Evolutionary conservation across 805 yeast genomes (phyloP), one percentile per base, ranked within the genome.

Genomic region (Candida quercuum): DNA sequence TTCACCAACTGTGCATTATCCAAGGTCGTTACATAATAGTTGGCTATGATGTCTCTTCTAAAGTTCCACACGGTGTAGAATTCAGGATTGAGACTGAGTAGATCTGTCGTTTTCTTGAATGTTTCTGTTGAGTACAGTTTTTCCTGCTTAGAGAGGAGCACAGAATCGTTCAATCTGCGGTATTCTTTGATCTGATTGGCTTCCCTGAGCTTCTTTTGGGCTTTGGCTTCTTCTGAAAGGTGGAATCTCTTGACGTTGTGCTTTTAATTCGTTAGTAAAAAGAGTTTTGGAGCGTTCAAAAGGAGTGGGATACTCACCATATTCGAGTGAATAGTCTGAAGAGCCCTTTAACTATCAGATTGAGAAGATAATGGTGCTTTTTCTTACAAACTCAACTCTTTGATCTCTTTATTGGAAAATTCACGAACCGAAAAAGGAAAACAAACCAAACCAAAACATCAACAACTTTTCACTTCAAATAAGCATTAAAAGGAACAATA

Each of bases 61-160:
- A 71, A 84, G 55, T 93, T 93, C 98, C 98, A 93, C 1, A 77
- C 68, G 0, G 96, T 79, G 58, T 89, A 89, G 45, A 82, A 74
- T 54, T 93, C 98, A 0, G 97, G 96, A 51, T 89, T 88, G 35
- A 74, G 52, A 8, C 67, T 60, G 16, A 93, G 64, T 12, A 89
- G 48, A 15, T 64, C 61, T 0, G 83, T 70, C 0, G 94, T 82
- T 17, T 66, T 54, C 1, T 67, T 64, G 19, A 87, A 66, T 0
- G 75, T 56, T 3, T 62, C 66, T 1, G 52, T 49, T 16, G 56
- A 58, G 38, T 63, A 69, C 2, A 52, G 40, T 3, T 56, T 46
- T 2, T 41, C 26, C 16, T 48, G 49, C 49, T 72, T 53, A 39
- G 48, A 25, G 1, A 48, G 45, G n/a, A 83, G 61, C 3, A 78